Evolutionary conservation across 768 basidiomycete genomes (phyloP).

Genomic region (Lyophyllum shimeji): DNA sequence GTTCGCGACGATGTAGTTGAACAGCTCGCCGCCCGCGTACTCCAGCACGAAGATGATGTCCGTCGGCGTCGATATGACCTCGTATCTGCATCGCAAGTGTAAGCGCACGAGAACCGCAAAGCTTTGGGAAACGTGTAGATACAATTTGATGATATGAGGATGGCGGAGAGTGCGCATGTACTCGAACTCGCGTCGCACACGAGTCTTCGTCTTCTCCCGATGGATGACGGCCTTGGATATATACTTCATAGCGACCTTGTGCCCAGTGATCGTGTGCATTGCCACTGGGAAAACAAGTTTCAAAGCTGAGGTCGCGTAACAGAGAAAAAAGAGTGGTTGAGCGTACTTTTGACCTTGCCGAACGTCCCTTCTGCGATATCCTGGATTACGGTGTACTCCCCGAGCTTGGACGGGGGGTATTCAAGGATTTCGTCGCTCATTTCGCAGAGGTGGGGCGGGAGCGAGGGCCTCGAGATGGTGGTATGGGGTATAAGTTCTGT

Average conservation of each 20-base stretch:
- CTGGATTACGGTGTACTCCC: slow-evolving; percentile 84
- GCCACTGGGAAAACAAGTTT: slow-evolving; percentile 61
- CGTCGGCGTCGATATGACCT: slow-evolving; percentile 88
- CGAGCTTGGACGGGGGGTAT: slow-evolving; percentile 72
- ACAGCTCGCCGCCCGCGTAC: slow-evolving; percentile 93
- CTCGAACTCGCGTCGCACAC: slow-evolving; percentile 94
- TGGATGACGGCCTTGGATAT: slow-evolving; percentile 94
- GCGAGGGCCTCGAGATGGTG: slow-evolving; percentile 24
- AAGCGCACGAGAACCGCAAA: slow-evolving; percentile 10
- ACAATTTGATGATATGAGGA: slow-evolving; percentile 98
- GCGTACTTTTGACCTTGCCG: slow-evolving; percentile 97
- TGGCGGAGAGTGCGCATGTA: slow-evolving; percentile 94
- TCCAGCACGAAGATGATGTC: slow-evolving; percentile 99
- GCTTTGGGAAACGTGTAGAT: slow-evolving; percentile 28
- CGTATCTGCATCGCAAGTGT: slow-evolving; percentile 51
- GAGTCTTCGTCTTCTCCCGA: slow-evolving; percentile 85
- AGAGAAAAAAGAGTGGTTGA: background rate
- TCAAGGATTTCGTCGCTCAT: slow-evolving; percentile 32
- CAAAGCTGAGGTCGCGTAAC: slow-evolving; percentile 8
- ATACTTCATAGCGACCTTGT: slow-evolving; percentile 97
- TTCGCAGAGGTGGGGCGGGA: slow-evolving; percentile 16
- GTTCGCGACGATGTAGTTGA: slow-evolving; percentile 96
- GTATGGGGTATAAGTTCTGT: slow-evolving; percentile 29
- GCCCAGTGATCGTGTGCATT: slow-evolving; percentile 89
- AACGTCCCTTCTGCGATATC: slow-evolving; percentile 97